These are phyloP conservation scores for Metschnikowia sp. DNA, from an alignment of 805 yeast species.

Conservation along the genomic window DNA sequence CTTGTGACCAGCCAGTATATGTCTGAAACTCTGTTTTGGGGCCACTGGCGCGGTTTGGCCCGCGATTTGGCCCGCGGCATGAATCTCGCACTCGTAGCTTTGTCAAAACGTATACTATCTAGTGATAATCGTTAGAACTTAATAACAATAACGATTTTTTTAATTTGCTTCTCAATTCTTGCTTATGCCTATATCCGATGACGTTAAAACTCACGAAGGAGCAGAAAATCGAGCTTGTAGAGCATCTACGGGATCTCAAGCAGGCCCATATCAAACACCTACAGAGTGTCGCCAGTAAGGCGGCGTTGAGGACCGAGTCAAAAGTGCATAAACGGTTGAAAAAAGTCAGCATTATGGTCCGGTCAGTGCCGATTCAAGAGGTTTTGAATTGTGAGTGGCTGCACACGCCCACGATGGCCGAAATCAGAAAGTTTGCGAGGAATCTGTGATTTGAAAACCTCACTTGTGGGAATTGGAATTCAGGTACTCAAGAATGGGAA, in stretches of 20 bases:
- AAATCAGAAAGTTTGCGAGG: conserved; percentile 7
- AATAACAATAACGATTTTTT: not conserved
- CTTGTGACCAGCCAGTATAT: too few species aligned
- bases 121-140: not conserved
- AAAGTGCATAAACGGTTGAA: conserved; percentile 43
- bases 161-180: not conserved
- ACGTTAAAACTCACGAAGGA: conserved; percentile 10
- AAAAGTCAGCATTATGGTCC: conserved; percentile 45
- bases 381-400: conserved; percentile 45
- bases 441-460: too few species aligned
- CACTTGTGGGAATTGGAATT: too few species aligned
- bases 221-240: conserved; percentile 38
- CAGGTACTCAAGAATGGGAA: not conserved
- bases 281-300: conserved; percentile 22
- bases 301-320: conserved; percentile 27
- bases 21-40: too few species aligned
- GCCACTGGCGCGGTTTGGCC: too few species aligned
- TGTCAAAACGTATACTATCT: too few species aligned
- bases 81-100: too few species aligned
- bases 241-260: conserved; percentile 23
- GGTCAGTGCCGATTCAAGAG: conserved; percentile 46
- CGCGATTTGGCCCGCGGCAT: too few species aligned
- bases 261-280: conserved; percentile 23
- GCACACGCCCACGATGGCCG: conserved; percentile 25
- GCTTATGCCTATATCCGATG: not conserved